Evolutionary conservation across 2,329 filamentous ascomycete species (phyloP).

Genomic region (Botrytis sinoallii): DNA sequence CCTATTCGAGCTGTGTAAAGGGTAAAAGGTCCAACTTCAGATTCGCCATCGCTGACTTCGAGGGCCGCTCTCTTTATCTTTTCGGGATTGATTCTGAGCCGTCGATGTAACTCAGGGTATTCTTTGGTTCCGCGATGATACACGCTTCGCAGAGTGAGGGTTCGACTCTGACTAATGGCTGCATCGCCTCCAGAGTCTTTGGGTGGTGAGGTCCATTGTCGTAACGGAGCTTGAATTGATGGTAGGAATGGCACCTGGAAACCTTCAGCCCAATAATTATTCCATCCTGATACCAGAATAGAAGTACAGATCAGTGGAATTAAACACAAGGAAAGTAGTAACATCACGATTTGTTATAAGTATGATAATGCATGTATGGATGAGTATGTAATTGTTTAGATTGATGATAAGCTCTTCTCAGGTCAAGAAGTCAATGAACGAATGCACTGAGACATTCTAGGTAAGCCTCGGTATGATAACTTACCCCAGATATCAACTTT

Average conservation of each 20-base stretch:
- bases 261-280: slow-evolving; percentile 7
- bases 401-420: neutral
- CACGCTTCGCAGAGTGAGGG: slow-evolving; percentile 18
- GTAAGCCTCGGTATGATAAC: slow-evolving; percentile 9
- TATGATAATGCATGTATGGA: neutral
- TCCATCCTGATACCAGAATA: slow-evolving; percentile 13
- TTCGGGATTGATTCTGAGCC: slow-evolving; percentile 14
- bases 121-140: slow-evolving; percentile 17
- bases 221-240: slow-evolving; percentile 6
- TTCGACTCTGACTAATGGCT: slow-evolving; percentile 3
- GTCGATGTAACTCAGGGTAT: slow-evolving; percentile 17
- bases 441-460: neutral
- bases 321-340: slow-evolving; percentile 10
- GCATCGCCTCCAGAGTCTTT: neutral
- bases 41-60: neutral
- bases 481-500: neutral
- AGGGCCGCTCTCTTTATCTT: slow-evolving; percentile 10
- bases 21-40: slow-evolving; percentile 14
- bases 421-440: neutral
- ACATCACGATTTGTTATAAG: slow-evolving; percentile 17
- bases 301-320: slow-evolving; percentile 3
- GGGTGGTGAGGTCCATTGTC: slow-evolving; percentile 8
- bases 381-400: neutral
- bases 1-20: slow-evolving; percentile 11
- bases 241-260: slow-evolving; percentile 12